These are phyloP conservation scores for Xylaria cubensis DNA, from an alignment of 495 filamentous ascomycete species.

Conservation along the genomic window DNA sequence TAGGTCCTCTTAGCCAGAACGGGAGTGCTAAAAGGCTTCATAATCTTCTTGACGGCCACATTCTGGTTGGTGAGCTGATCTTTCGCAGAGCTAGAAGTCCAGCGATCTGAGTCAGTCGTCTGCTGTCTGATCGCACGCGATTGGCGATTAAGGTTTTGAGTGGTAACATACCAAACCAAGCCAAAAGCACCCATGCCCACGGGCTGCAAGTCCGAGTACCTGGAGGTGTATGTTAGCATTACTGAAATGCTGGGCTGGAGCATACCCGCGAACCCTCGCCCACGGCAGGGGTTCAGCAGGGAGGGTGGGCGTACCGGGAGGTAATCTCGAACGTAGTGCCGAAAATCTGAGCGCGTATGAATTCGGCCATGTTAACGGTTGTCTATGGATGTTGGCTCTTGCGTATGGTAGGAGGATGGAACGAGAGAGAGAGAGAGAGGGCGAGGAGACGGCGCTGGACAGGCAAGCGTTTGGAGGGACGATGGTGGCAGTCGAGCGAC, in stretches of 20 bases:
- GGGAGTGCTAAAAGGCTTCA: conserved; percentile 99
- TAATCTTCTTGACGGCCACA: conserved; percentile 99
- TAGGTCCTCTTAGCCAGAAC: conserved; percentile 97
- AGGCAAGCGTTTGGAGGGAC: background rate
- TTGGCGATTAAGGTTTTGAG: background rate
- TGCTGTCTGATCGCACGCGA: conserved; percentile 22
- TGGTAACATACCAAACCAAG: conserved; percentile 81
- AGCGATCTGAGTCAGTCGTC: conserved; percentile 33
- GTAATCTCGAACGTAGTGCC: conserved; percentile 99
- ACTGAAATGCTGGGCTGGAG: conserved; percentile 6
- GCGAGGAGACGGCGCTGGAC: conserved; percentile 3
- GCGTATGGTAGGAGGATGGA: conserved; percentile 18
- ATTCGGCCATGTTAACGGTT: conserved; percentile 84
- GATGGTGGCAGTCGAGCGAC: background rate
- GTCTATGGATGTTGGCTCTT: conserved; percentile 20
- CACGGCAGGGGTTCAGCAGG: conserved; percentile 5
- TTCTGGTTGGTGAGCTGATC: conserved; percentile 95
- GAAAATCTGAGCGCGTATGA: conserved; percentile 98
- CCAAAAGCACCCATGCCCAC: conserved; percentile 99
- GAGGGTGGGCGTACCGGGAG: conserved; percentile 71
- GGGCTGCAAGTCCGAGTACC: conserved; percentile 96
- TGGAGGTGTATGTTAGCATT: conserved; percentile 47
- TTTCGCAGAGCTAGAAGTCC: conserved; percentile 79
- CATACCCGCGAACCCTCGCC: background rate
- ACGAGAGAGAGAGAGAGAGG: conserved; percentile 12